Percentiles rank a stretch among this genome's conserved stretches.
Conservation (phyloP, 2,329 filamentous ascomycete genomes). For the Ophiostoma sp. region DNA sequence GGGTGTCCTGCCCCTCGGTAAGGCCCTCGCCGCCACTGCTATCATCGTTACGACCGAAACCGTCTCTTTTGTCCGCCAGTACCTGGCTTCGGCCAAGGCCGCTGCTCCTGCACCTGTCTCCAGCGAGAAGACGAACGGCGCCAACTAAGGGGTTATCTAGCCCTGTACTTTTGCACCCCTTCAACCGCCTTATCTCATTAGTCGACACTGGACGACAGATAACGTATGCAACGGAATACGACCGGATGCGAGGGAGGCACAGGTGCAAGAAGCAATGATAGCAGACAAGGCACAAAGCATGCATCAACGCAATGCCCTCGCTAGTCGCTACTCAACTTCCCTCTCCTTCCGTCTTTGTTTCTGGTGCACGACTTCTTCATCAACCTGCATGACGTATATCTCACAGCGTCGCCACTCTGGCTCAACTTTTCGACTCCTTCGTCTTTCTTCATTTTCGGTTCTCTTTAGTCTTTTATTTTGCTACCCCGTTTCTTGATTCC, state of each 20-base stretch:
- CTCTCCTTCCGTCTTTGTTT: too few relatives aligned
- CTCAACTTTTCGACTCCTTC: background rate
- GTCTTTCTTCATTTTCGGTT: background rate
- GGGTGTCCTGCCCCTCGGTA: conserved; percentile 60
- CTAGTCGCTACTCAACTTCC: too few relatives aligned
- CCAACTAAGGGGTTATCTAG: conserved; percentile 15
- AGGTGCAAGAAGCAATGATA: too few relatives aligned
- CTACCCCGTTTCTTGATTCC: conserved; percentile 15
- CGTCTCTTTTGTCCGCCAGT: conserved; percentile 53
- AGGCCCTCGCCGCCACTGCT: conserved; percentile 63
- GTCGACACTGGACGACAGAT: background rate
- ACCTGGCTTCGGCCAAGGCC: conserved; percentile 57
- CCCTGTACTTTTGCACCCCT: background rate
- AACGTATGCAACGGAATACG: too few relatives aligned
- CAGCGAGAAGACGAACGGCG: conserved; percentile 45
- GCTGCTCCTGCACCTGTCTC: conserved; percentile 36
- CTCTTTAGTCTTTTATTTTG: background rate
- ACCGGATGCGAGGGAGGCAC: too few relatives aligned
- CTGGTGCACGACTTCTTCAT: too few relatives aligned
- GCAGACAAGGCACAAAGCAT: too few relatives aligned
- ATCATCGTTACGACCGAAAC: conserved; percentile 63
- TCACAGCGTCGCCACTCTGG: background rate
- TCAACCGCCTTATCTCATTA: background rate
- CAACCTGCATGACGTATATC: background rate
- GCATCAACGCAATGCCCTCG: too few relatives aligned